Evolutionary conservation across 75 land plant genomes (phyloP), one percentile per base, ranked within the genome.

Genomic region (Pinus albicaulis): DNA sequence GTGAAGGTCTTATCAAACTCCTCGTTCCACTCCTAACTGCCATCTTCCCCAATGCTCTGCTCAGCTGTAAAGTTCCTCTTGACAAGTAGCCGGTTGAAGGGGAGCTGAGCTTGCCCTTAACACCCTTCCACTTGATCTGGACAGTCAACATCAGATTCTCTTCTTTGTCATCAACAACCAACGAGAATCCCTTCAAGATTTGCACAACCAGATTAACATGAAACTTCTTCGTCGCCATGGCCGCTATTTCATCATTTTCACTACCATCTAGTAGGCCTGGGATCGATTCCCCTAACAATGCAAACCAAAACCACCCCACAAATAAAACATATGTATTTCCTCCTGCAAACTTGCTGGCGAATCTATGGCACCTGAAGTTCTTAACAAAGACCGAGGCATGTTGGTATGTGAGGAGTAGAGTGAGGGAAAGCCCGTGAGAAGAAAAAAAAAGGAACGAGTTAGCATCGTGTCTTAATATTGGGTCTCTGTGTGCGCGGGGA

Each of bases 51-150:
- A 75, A 81, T 38, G 48, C 52, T 38, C 23, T 68, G 71, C 59
- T 48, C 75, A 36, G 72, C 81, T 16, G 94, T 93, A 26, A 72
- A 81, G 38, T 84, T 86, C 73, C 91, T 81, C 83, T 75, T 92
- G 76, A 89, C 65, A 76, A 78, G 79, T 63, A 91, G 57, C 72
- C 94, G 80, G n/a, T 87, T 38, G 8, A 68, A 23, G 71, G 79
- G 24, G 89, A 76, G n/a, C 88, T 82, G 62, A 89, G 64, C 57
- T 82, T 74, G 16, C 74, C 58, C 78, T 87, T 88, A 14, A 85
- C 78, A 6, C 94, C 97, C 72, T 92, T 93, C 99, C 99, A 96
- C 76, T 86, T 88, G 64, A 96, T 74, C 85, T 96, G 94, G 75
- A 89, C 95, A 55, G 65, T 63, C 75, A 95, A 61, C 74, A 57